Base-by-base conservation (phyloP, 768 basidiomycete genomes). In the Dacryopinax spathularia region DNA sequence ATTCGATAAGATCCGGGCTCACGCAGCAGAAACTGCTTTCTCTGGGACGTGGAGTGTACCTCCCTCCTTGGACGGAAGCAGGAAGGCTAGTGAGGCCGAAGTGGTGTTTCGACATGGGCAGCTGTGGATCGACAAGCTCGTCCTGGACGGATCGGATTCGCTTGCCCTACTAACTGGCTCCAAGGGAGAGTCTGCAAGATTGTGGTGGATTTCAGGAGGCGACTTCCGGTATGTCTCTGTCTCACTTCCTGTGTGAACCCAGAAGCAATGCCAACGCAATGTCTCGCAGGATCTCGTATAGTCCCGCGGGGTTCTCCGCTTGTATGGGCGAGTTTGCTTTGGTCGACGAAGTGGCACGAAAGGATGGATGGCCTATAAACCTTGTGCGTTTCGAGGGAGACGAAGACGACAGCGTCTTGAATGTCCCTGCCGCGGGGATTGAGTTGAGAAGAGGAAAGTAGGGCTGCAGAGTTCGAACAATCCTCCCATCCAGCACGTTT, bases 141-240 rank as follows among this genome's bases (percentile, higher is more conserved):
- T 61, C 2, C 41, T 66, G 5, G 61, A 63, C 34, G 72, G 71
- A 7, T 66, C 61, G 15, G 66, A 73, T 61, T 43, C 72, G 13
- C 64, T 69, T 18, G 60, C 33, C 18, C 60, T 60, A 44, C 70
- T 73, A 63, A 27, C 63, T 16, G 68, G 48, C 5, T 27, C 66
- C 0, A 60, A 69, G 3, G 64, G 67, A 2, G 60, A 68, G 2
- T 60, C 70, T 25, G 69, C 69, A 5, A 44, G 74, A 64, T 65
- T 74, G 10, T 67, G 65, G 4, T 70, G 70, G 13, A 69, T 65
- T 43, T 60, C 70, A 20, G 63, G 64, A 1, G 73, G 73, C 27
- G 72, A 75, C 64, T 71, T 76, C 60, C 65, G 75, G 73, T 74
- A 60, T 20, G 73, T 25, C 33, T 4, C 2, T 7, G n/a, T n/a